Conservation (phyloP, 2,329 filamentous ascomycete species). For the Berkeleyomyces basicola region DNA sequence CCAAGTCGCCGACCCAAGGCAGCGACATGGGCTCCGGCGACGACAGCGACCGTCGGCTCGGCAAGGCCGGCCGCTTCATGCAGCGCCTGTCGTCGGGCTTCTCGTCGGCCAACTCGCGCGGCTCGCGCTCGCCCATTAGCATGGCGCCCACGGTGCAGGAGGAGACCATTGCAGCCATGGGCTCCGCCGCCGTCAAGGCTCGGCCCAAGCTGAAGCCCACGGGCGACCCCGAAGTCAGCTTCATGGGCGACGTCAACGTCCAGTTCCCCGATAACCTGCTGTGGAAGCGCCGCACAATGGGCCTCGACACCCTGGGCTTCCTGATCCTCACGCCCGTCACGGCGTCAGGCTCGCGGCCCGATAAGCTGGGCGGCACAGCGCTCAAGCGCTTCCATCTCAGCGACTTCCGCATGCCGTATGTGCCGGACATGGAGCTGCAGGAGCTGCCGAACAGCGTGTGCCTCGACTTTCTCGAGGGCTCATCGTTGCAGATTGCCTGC, state of each 20-base stretch:
- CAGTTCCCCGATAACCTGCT: constrained; percentile 92
- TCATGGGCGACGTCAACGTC: constrained; percentile 82
- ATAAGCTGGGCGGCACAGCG: constrained; percentile 34
- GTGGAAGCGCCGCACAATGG: constrained; percentile 87
- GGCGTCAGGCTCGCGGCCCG: constrained; percentile 28
- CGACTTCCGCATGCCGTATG: constrained; percentile 63
- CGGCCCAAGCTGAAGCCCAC: constrained; percentile 19
- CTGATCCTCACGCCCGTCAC: constrained; percentile 57
- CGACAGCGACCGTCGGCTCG: constrained; percentile 34
- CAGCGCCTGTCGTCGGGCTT: constrained; percentile 40
- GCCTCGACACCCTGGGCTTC: constrained; percentile 69
- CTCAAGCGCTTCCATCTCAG: constrained; percentile 70
- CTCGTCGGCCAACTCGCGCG: constrained; percentile 16
- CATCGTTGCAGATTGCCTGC: constrained; percentile 46
- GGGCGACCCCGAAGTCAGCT: constrained; percentile 33
- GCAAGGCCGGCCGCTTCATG: constrained; percentile 40
- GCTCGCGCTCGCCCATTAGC: constrained; percentile 28
- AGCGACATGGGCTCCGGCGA: constrained; percentile 24
- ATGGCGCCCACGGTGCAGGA: constrained; percentile 36
- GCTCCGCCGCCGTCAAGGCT: constrained; percentile 13
- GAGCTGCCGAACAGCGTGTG: constrained; percentile 77
- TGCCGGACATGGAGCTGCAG: constrained; percentile 80
- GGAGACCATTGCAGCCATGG: constrained; percentile 24
- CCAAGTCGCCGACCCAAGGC: constrained; percentile 12
- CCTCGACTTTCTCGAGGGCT: constrained; percentile 43